Base-by-base conservation (phyloP, 2,329 filamentous ascomycete species). In the Cladorrhinum sp. region DNA sequence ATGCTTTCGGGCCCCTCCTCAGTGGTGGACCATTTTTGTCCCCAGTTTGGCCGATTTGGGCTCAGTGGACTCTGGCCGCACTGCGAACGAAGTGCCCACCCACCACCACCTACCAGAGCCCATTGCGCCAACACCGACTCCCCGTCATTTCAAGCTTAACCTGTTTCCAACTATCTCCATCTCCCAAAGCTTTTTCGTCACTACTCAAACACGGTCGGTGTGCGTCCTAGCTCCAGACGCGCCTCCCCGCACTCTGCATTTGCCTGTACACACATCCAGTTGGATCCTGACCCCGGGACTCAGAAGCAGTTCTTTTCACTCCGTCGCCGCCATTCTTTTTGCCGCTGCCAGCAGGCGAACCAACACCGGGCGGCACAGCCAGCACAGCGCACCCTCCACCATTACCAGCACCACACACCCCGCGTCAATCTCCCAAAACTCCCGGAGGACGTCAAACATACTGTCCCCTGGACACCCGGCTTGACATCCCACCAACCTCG, bases 71-170 rank as follows among this genome's bases (percentile, higher is more conserved):
- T n/a, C n/a, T n/a, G n/a, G n/a, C n/a, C 52, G 29, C 29, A 32
- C 7, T 32, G 29, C 29, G 6, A 7, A 13, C 29, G 7, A 6
- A 32, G 29, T 18, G 41, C 41, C 41, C 41, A 45, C n/a, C 10
- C 16, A 3, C 16, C 41, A 45, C 41, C 41, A 45, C 41, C 36
- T 8, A 48, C 51, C 64, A 63, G 59, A 60, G 59, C 61, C 59
- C 59, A 66, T 64, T 62, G 64, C 61, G 61, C 64, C 62, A 67
- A 65, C 64, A 57, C 60, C 61, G 59, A 64, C 60, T 62, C 62
- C 63, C 53, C 63, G 57, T 65, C 64, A 65, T 61, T 66, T 63
- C 59, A 29, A 68, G 65, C 62, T 67, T 62, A 60, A 58, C 62
- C 57, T 62, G 57, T 50, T 62, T 62, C 59, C 57, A 53, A 52